phyloP scores from a whole-genome alignment of 805 yeast genomes.

The Spathaspora hagerdaliae region DNA sequence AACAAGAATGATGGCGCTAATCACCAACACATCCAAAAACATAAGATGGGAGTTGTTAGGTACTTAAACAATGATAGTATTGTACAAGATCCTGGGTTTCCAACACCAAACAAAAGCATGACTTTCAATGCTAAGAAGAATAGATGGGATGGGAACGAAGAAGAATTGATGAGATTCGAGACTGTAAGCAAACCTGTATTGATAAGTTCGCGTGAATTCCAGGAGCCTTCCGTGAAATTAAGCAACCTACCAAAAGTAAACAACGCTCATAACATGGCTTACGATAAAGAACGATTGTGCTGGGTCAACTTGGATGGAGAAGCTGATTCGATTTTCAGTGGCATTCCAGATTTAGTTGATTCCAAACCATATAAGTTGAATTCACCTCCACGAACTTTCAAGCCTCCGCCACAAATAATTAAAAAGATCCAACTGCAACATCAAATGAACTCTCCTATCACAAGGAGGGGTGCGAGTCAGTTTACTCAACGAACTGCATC shows the following conservation, averaged over 20 bases:
- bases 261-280: slow-evolving; percentile 44
- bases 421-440: neutral
- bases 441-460: slow-evolving; percentile 2
- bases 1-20: slow-evolving; percentile 5
- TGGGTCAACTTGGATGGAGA: slow-evolving; percentile 51
- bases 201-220: slow-evolving; percentile 26
- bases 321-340: slow-evolving; percentile 44
- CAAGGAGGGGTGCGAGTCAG: slow-evolving; percentile 28
- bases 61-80: slow-evolving; percentile 20
- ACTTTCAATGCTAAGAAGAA: slow-evolving; percentile 47
- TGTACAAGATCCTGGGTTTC: slow-evolving; percentile 9
- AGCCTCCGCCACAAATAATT: neutral
- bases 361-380: neutral
- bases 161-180: slow-evolving; percentile 52
- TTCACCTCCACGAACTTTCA: slow-evolving; percentile 1
- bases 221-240: slow-evolving; percentile 10
- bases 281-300: slow-evolving; percentile 51
- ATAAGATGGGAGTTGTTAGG: slow-evolving; percentile 27
- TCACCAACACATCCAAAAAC: slow-evolving; percentile 4
- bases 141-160: slow-evolving; percentile 67
- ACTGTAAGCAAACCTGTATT: slow-evolving; percentile 33
- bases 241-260: slow-evolving; percentile 3
- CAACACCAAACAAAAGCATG: slow-evolving; percentile 34
- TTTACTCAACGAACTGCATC: slow-evolving; percentile 37
- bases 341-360: slow-evolving; percentile 42